Percentiles rank a stretch among this genome's conserved stretches.
Evolutionary conservation across 2,329 filamentous ascomycete species (phyloP).

Genomic region (Lachnellula arida): DNA sequence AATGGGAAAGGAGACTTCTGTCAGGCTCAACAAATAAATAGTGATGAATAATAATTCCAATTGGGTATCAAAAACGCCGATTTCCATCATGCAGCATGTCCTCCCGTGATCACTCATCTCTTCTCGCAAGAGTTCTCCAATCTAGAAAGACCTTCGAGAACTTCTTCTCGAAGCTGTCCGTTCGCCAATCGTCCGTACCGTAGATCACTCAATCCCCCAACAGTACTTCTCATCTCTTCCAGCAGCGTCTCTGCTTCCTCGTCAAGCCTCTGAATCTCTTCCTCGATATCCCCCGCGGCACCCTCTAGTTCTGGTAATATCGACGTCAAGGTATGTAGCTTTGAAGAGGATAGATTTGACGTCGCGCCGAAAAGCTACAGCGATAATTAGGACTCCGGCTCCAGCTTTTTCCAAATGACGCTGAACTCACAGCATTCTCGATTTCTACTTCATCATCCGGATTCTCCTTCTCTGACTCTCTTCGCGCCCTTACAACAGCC

Average conservation of each 20-base stretch:
- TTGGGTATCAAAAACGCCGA: slow-evolving; percentile 25
- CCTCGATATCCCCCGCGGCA: slow-evolving; percentile 61
- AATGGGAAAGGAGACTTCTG: slow-evolving; percentile 7
- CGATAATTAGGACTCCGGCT: slow-evolving; percentile 10
- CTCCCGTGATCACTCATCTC: slow-evolving; percentile 6
- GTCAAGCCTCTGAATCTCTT: slow-evolving; percentile 62
- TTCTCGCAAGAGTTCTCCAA: slow-evolving; percentile 42
- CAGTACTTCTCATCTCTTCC: slow-evolving; percentile 56
- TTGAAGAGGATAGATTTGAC: slow-evolving; percentile 40
- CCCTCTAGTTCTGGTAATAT: slow-evolving; percentile 66
- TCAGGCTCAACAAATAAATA: slow-evolving; percentile 16
- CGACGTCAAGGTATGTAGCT: slow-evolving; percentile 56
- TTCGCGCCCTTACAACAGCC: slow-evolving; percentile 50
- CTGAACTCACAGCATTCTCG: slow-evolving; percentile 47
- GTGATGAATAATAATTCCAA: slow-evolving; percentile 26
- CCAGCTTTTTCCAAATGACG: not conserved
- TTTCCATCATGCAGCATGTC: not conserved
- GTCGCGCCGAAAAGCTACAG: slow-evolving; percentile 54
- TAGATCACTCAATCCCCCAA: slow-evolving; percentile 75
- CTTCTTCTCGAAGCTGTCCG: slow-evolving; percentile 57
- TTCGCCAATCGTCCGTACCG: slow-evolving; percentile 73
- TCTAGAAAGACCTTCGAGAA: slow-evolving; percentile 60
- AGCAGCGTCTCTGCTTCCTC: slow-evolving; percentile 58
- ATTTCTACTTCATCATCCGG: slow-evolving; percentile 61
- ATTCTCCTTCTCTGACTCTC: slow-evolving; percentile 49